Evolutionary conservation across 148 eudicot genomes (phyloP).

Genomic region (Rhododendron mucronatum): DNA sequence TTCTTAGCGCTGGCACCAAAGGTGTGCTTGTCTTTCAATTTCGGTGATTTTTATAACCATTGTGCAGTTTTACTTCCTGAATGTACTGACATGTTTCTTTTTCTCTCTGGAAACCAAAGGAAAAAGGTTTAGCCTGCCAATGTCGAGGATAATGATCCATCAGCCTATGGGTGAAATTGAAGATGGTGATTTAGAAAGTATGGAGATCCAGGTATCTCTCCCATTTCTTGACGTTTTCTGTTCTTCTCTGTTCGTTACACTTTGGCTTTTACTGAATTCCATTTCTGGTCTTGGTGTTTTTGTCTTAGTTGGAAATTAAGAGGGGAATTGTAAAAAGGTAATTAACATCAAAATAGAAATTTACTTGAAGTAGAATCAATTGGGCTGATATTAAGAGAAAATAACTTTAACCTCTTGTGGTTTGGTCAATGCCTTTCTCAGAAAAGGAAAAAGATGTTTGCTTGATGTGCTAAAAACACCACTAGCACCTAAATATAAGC

Average conservation of each 20-base stretch:
- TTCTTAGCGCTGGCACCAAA: slow-evolving; percentile 27
- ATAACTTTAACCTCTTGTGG: not conserved
- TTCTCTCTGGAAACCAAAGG: slow-evolving; percentile 34
- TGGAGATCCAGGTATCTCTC: slow-evolving; percentile 72
- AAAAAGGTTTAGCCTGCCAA: slow-evolving; percentile 90
- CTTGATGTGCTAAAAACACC: not conserved
- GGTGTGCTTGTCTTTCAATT: slow-evolving; percentile 4
- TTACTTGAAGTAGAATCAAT: not conserved
- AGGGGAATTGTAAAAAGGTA: not conserved
- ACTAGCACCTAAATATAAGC: not conserved
- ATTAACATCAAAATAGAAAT: not conserved
- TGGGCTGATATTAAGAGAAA: not conserved
- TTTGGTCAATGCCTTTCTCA: not conserved
- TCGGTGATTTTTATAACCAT: not conserved
- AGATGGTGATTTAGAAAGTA: slow-evolving; percentile 71
- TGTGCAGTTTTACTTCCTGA: not conserved
- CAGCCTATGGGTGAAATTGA: slow-evolving; percentile 91
- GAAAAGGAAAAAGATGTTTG: not conserved
- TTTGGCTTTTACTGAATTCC: not conserved
- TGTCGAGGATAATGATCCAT: slow-evolving; percentile 99
- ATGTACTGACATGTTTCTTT: slow-evolving; percentile 5
- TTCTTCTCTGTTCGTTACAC: not conserved
- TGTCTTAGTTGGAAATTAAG: not conserved
- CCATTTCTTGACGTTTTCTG: not conserved
- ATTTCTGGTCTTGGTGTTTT: not conserved